Base-by-base conservation (phyloP, 192 early-diverging fungal species). In the Backusella australiensis region DNA sequence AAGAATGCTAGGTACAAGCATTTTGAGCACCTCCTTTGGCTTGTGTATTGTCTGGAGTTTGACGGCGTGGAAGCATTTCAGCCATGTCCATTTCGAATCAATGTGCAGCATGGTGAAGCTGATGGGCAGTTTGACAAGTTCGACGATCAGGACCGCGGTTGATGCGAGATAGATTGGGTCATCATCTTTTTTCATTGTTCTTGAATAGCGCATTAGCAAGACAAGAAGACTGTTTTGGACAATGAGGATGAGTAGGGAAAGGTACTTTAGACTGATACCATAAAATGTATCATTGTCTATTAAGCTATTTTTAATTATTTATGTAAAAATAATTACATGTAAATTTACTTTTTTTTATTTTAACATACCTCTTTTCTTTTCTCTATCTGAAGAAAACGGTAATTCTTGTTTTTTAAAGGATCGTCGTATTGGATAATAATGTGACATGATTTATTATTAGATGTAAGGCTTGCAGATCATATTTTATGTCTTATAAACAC, bases 191-290 rank as follows among this genome's bases (percentile, higher is more conserved):
- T 85, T 80, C 29, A 82, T 72, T 41, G 87, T 84, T 7, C 95
- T 87, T 11, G 96, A 96, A 82, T 96, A 97, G 34, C 93, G 90
- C 94, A 99, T 95, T 70, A 97, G 89, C 71, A 99, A 83, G 1
- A 96, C 94, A 8, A 94, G 78, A 21, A 89, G 85, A 72, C 93
- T 92, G 86, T 97, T 96, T 78, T 98, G 97, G 21, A 98, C 86
- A 9, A 96, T 91, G 12, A 98, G 88, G 4, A 94, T 91, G 6
- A 96, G 70, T 12, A 98, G 85, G 19, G 94, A 94, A 17, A 96
- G 74, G 77, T 94, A 94, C 80, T 95, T 96, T 34, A 68, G 67
- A n/a, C 29, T 68, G 29, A 68, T 34, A 6, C 35, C 35, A 6
- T 35, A 68, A 36, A 36, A 7, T 35, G 35, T 35, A 36, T 35